A percentile compares a stretch with the other conserved stretches of the same genome.
Evolutionary conservation across 352 stramenopile species (phyloP).

Genomic region (Pythium sp.): DNA sequence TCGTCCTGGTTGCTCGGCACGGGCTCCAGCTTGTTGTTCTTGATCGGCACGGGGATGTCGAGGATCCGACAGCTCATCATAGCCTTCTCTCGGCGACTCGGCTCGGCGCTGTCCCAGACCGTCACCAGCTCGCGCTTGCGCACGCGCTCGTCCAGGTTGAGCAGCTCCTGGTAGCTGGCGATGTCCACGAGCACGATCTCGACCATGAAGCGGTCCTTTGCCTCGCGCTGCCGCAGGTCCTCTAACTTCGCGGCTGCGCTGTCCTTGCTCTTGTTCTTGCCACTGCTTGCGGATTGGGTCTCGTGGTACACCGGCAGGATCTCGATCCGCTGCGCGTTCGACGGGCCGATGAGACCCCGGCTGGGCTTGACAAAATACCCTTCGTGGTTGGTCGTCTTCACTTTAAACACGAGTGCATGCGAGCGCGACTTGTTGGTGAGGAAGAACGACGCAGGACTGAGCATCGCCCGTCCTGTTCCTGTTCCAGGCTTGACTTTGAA

Average conservation of each 20-base stretch:
- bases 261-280: neutral
- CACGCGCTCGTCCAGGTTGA: constrained; percentile 34
- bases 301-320: constrained; percentile 38
- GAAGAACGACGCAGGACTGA: constrained; percentile 36
- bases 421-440: constrained; percentile 55
- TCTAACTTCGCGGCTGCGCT: neutral
- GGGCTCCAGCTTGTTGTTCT: neutral
- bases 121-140: constrained; percentile 32
- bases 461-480: constrained; percentile 14
- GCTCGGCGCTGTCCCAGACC: constrained; percentile 41
- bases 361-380: constrained; percentile 78
- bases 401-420: constrained; percentile 64
- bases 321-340: constrained; percentile 58
- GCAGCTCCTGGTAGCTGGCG: constrained; percentile 36
- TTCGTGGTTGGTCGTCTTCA: constrained; percentile 77
- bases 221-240: constrained; percentile 43
- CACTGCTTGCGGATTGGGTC: neutral
- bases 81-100: constrained; percentile 28
- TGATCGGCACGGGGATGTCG: constrained; percentile 2
- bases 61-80: constrained; percentile 36
- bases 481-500: constrained; percentile 45
- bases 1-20: constrained; percentile 5
- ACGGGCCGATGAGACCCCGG: constrained; percentile 54
- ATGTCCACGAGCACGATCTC: constrained; percentile 55
- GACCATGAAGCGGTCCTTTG: constrained; percentile 69